Evolutionary conservation across 2,329 filamentous ascomycete species (phyloP), one percentile per base, ranked within the genome.

Genomic region (Cladophialophora bantiana): DNA sequence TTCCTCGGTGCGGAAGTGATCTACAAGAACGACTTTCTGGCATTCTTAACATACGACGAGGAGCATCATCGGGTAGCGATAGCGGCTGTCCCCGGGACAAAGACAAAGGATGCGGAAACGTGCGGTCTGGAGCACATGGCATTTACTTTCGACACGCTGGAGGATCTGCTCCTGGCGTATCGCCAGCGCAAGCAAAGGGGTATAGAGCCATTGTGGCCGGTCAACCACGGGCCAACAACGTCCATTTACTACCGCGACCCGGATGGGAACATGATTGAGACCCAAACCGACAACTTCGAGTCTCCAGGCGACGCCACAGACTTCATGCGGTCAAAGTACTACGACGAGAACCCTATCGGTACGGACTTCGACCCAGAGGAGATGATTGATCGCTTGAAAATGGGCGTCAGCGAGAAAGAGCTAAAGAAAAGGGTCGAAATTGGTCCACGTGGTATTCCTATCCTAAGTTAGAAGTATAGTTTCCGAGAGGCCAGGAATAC

Each of bases 241-340:
- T 79, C 77, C 69, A 79, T 84, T 38, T 84, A 84, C 72, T 84
- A 84, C 70, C 64, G 68, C 7, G 83, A 84, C 71, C 82, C 82
- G 4, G 82, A 85, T 70, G 80, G 81, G n/a, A 84, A 84, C 72
- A 66, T 74, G 69, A 60, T 84, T 42, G 83, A 85, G 74, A 79
- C 77, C 3, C 81, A 84, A 69, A 78, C 82, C 1, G 80, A 83
- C 62, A 80, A 79, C 58, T 81, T 82, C 57, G 53, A 36, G 20
- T 13, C 9, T 12, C 20, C 35, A 15, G 53, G 58, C 9, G 61
- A 64, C 12, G 45, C 38, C 26, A 54, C 56, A 15, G 32, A 15
- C 12, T 45, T 64, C n/a, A 57, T 57, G 36, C 38, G 36, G 2
- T 62, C 59, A n/a, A 34, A 55, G 7, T 45, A 18, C 42, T 62